These are phyloP conservation scores for Camellia sinensis DNA, from an alignment of 148 eudicot genomes.

Conservation along the genomic window DNA sequence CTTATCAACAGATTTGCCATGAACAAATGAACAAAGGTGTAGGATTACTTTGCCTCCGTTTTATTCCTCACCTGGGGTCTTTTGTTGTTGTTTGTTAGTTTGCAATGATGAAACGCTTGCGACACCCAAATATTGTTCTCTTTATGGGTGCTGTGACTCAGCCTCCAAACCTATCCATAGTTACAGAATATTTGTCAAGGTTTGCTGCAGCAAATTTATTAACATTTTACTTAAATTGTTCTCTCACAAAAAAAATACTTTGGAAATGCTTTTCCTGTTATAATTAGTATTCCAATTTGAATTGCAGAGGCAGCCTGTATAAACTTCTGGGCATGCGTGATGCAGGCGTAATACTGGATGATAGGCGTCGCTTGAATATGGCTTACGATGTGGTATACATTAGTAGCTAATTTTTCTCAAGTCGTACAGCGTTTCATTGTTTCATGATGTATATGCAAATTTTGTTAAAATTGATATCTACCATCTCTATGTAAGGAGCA, in stretches of 20 bases:
- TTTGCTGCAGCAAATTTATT: conserved; percentile 15
- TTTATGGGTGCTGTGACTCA: conserved; percentile 94
- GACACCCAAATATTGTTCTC: conserved; percentile 95
- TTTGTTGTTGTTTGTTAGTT: conserved; percentile 45
- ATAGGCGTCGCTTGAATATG: conserved; percentile 78
- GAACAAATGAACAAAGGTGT: conserved; percentile 4
- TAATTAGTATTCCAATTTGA: conserved; percentile 2
- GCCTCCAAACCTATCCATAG: conserved; percentile 93
- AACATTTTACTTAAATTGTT: neutral
- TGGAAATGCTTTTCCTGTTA: neutral
- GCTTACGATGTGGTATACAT: conserved; percentile 86
- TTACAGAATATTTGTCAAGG: conserved; percentile 90
- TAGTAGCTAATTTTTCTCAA: neutral
- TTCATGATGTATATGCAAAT: neutral
- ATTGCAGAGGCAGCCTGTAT: conserved; percentile 66
- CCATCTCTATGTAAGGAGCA: neutral
- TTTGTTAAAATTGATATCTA: neutral
- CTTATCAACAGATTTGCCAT: neutral
- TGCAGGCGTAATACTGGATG: conserved; percentile 59
- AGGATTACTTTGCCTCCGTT: neutral
- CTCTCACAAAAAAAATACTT: neutral
- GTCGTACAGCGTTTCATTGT: neutral
- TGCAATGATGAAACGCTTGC: conserved; percentile 78
- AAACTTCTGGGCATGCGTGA: conserved; percentile 68
- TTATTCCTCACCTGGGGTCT: neutral